A percentile compares a stretch with the other conserved stretches of the same genome.
Evolutionary conservation across 169 alveolate species (phyloP).

Genomic region (Plasmodium relictum): DNA sequence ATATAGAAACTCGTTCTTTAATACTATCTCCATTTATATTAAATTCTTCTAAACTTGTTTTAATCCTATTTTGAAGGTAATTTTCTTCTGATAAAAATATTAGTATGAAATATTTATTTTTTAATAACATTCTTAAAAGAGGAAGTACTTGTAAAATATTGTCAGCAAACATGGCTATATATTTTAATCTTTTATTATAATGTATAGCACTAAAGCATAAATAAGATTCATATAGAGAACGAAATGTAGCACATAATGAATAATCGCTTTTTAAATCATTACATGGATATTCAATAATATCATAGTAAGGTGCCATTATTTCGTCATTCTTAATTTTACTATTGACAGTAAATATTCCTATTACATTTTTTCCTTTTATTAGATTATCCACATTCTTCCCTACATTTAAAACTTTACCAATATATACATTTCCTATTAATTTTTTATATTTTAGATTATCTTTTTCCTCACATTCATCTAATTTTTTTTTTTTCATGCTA

Average conservation of each 20-base stretch:
- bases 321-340: constrained; percentile 35
- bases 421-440: constrained; percentile 52
- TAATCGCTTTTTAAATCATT: constrained; percentile 35
- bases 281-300: constrained; percentile 48
- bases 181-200: constrained; percentile 5
- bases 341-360: constrained; percentile 65
- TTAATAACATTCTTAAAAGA: constrained; percentile 35
- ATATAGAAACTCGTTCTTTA: constrained; percentile 37
- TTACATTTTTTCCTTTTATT: constrained; percentile 33
- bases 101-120: constrained; percentile 21
- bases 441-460: constrained; percentile 15
- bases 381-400: constrained; percentile 10
- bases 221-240: constrained; percentile 60
- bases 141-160: constrained; percentile 45
- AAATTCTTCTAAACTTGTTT: constrained; percentile 37
- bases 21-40: constrained; percentile 26
- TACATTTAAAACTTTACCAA: constrained; percentile 43
- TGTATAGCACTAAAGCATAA: constrained; percentile 38
- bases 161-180: constrained; percentile 52
- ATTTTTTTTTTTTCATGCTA: constrained; percentile 1
- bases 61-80: constrained; percentile 13
- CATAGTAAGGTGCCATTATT: constrained; percentile 50
- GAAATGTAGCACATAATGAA: constrained; percentile 46
- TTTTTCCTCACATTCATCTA: constrained; percentile 2
- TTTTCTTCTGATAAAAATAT: constrained; percentile 40